These are phyloP conservation scores for Chenopodium quinoa DNA, from an alignment of 148 eudicot species.

Conservation along the genomic window DNA sequence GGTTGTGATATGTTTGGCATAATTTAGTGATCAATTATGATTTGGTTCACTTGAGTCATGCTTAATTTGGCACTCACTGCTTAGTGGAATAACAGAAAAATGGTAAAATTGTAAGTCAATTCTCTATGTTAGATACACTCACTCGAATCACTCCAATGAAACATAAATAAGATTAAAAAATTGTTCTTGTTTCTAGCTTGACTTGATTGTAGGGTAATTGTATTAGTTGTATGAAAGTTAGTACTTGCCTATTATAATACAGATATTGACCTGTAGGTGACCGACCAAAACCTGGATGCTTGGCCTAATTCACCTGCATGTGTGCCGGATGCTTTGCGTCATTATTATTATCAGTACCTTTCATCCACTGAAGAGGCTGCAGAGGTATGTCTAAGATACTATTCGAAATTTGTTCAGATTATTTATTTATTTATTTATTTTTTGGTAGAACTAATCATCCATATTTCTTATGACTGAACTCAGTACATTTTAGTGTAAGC, in stretches of 20 bases:
- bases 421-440: neutral
- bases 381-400: slow-evolving; percentile 56
- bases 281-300: slow-evolving; percentile 88
- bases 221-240: neutral
- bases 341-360: slow-evolving; percentile 89
- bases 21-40: neutral
- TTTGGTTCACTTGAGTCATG: neutral
- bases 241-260: slow-evolving; percentile 5
- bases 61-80: neutral
- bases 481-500: neutral
- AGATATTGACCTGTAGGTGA: slow-evolving; percentile 55
- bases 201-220: neutral
- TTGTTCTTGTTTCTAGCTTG: neutral
- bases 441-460: neutral
- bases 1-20: neutral
- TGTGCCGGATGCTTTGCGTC: slow-evolving; percentile 92
- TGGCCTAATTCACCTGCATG: slow-evolving; percentile 87
- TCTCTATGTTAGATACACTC: no score
- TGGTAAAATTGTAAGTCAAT: no score
- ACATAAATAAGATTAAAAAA: neutral
- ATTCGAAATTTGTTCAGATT: neutral
- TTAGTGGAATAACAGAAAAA: neutral
- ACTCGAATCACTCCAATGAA: no score
- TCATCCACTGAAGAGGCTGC: slow-evolving; percentile 94
- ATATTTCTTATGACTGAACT: neutral